Percentiles rank a stretch among this genome's conserved stretches.
phyloP scores from a whole-genome alignment of 1,284 basidiomycete genomes.

The Pyrrhoderma lamaoense region DNA sequence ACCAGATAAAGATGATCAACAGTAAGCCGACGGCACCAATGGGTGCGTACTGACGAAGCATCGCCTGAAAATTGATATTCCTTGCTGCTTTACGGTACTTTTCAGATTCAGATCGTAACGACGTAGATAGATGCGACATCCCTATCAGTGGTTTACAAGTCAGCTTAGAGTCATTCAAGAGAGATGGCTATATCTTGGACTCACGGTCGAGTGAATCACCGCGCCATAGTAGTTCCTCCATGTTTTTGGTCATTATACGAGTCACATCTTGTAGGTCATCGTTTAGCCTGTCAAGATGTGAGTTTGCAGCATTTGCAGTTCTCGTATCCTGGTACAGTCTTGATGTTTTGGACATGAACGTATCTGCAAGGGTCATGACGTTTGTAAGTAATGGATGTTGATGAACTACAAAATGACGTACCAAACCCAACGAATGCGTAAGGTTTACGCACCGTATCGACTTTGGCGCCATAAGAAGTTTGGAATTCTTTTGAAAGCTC shows the following conservation, averaged over 20 bases:
- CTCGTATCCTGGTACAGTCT: slow-evolving; percentile 92
- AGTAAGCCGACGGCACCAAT: slow-evolving; percentile 75
- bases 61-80: slow-evolving; percentile 90
- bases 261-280: slow-evolving; percentile 97
- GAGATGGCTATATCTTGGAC: slow-evolving; percentile 24
- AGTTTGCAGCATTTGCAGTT: slow-evolving; percentile 68
- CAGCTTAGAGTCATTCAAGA: not conserved
- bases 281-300: slow-evolving; percentile 82
- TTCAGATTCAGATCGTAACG: slow-evolving; percentile 93
- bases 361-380: too few relatives aligned
- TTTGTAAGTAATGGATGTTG: too few relatives aligned
- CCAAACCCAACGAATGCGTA: slow-evolving; percentile 97
- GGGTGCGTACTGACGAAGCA: slow-evolving; percentile 94
- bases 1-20: slow-evolving; percentile 84
- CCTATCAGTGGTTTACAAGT: too few relatives aligned
- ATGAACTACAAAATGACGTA: slow-evolving; percentile 33
- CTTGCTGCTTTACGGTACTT: slow-evolving; percentile 95
- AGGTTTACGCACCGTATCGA: slow-evolving; percentile 79
- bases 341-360: slow-evolving; percentile 98
- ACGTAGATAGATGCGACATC: slow-evolving; percentile 97
- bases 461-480: slow-evolving; percentile 84
- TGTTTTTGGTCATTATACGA: slow-evolving; percentile 99
- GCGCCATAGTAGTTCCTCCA: slow-evolving; percentile 98
- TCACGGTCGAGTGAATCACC: slow-evolving; percentile 92
- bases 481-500: slow-evolving; percentile 96